Percentiles rank a stretch among this genome's conserved stretches.
These are phyloP conservation scores for Neofusicoccum kwambonambiense DNA, from an alignment of 2,329 filamentous ascomycete genomes.

Conservation along the genomic window DNA sequence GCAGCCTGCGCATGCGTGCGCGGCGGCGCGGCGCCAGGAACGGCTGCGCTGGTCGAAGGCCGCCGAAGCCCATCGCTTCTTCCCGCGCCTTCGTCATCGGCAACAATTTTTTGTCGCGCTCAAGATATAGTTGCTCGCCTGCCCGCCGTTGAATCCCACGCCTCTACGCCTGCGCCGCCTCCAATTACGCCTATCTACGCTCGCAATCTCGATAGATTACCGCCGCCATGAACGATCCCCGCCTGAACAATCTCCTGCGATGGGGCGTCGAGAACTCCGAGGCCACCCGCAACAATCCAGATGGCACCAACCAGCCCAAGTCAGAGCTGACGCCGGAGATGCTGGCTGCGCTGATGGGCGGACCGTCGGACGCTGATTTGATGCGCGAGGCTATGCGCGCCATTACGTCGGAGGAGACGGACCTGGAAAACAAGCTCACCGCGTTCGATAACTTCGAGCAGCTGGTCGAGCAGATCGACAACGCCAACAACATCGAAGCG, in stretches of 20 bases:
- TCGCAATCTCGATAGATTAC: slow-evolving; percentile 4
- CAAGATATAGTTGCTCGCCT: slow-evolving; percentile 9
- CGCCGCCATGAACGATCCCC: slow-evolving; percentile 54
- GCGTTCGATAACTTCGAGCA: slow-evolving; percentile 97
- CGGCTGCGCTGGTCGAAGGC: slow-evolving; percentile 21
- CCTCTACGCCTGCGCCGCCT: not conserved
- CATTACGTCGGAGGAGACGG: slow-evolving; percentile 63
- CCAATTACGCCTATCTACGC: not conserved
- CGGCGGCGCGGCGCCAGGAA: not conserved
- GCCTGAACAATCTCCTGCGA: slow-evolving; percentile 74
- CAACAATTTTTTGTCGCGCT: slow-evolving; percentile 12
- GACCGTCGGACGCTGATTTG: slow-evolving; percentile 83
- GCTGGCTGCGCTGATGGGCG: slow-evolving; percentile 74
- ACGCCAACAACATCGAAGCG: slow-evolving; percentile 87
- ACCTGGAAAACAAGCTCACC: slow-evolving; percentile 72
- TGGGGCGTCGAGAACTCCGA: slow-evolving; percentile 70
- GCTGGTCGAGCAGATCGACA: slow-evolving; percentile 88
- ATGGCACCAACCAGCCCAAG: slow-evolving; percentile 30
- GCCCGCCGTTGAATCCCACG: not conserved
- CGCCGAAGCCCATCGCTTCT: slow-evolving; percentile 20
- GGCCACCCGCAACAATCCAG: slow-evolving; percentile 36
- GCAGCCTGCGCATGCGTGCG: not conserved
- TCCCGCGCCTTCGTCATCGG: slow-evolving; percentile 19
- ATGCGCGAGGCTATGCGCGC: slow-evolving; percentile 84
- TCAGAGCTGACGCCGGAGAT: slow-evolving; percentile 64